These are phyloP conservation scores for Pythium angustatum DNA, from an alignment of 352 stramenopile genomes.

Conservation along the genomic window DNA sequence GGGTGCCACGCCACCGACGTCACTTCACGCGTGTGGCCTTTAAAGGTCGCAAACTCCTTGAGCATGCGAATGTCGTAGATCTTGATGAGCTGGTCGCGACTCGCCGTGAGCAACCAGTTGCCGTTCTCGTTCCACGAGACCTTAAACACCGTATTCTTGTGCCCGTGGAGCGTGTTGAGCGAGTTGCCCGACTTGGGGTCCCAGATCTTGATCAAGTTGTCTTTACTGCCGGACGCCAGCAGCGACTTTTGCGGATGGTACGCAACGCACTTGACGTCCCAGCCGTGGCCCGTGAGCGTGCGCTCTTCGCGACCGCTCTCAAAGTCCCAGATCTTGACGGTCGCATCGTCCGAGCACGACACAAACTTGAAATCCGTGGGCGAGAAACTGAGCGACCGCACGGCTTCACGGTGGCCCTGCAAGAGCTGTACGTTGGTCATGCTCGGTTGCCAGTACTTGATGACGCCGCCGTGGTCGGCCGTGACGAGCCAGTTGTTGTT, in stretches of 20 bases:
- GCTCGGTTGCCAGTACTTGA: constrained; percentile 93
- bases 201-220: constrained; percentile 98
- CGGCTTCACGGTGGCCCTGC: constrained; percentile 86
- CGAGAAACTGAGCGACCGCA: constrained; percentile 95
- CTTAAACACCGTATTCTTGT: constrained; percentile 98
- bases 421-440: constrained; percentile 88
- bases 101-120: constrained; percentile 97
- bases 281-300: constrained; percentile 95
- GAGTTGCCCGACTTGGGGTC: constrained; percentile 93
- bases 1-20: constrained; percentile 97
- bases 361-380: constrained; percentile 98
- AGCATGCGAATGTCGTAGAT: constrained; percentile 98
- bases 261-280: constrained; percentile 97
- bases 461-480: constrained; percentile 87
- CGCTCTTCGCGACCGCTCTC: constrained; percentile 92
- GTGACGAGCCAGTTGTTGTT: constrained; percentile 91
- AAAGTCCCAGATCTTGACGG: constrained; percentile 93
- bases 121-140: constrained; percentile 97
- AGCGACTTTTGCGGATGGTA: constrained; percentile 96
- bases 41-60: constrained; percentile 94
- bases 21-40: constrained; percentile 96
- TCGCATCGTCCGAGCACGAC: constrained; percentile 96
- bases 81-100: constrained; percentile 98
- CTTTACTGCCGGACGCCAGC: constrained; percentile 95
- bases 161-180: constrained; percentile 95